Conservation (phyloP, 2,329 filamentous ascomycete genomes). For the Boeremia exigua region DNA sequence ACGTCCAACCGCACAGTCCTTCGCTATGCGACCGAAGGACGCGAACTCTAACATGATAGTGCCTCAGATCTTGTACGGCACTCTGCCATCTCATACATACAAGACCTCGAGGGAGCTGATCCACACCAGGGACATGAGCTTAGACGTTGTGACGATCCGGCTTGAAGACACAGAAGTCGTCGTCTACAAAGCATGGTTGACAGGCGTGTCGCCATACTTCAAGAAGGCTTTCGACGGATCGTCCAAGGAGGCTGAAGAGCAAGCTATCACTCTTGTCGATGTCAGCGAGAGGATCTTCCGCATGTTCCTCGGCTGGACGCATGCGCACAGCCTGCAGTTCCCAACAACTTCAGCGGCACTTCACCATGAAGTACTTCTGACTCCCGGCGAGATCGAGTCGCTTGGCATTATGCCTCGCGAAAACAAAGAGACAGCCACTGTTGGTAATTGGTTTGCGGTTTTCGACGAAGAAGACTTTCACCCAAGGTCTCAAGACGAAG, state of each 20-base stretch:
- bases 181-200: conserved; percentile 18
- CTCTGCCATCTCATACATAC: not conserved
- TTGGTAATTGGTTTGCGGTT: not conserved
- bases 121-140: not conserved
- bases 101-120: not conserved
- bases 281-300: conserved; percentile 17
- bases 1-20: too few relatives aligned
- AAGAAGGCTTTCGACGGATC: conserved; percentile 15
- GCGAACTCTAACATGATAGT: too few relatives aligned
- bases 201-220: conserved; percentile 16
- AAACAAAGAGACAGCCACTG: not conserved
- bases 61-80: too few relatives aligned
- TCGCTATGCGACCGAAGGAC: too few relatives aligned
- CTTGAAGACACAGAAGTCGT: conserved; percentile 10
- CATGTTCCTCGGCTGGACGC: conserved; percentile 16
- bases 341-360: not conserved
- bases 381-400: not conserved
- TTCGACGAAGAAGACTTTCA: not conserved
- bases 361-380: not conserved
- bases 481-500: not conserved
- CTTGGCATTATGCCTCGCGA: not conserved
- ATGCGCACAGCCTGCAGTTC: not conserved
- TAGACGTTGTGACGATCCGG: conserved; percentile 17
- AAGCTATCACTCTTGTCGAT: conserved; percentile 4
- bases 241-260: conserved; percentile 13